Conservation (phyloP, 495 filamentous ascomycete species). For the Penicillium ochrochloron region DNA sequence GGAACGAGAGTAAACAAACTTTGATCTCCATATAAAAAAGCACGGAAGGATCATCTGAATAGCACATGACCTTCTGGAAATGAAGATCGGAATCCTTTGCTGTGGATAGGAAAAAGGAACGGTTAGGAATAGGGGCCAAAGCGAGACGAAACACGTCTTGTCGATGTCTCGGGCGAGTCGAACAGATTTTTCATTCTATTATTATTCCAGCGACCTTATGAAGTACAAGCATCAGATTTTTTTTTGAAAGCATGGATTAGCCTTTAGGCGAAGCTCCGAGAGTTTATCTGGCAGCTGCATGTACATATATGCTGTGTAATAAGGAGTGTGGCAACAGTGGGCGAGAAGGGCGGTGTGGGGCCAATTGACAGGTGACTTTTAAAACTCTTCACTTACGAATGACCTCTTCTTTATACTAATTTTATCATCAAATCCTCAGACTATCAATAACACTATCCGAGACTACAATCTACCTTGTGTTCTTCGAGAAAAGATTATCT, state of each 20-base stretch:
- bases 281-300: neutral
- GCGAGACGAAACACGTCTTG: neutral
- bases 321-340: neutral
- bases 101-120: neutral
- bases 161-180: neutral
- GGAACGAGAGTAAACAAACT: neutral
- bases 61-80: neutral
- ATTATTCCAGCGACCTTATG: neutral
- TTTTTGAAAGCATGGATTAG: neutral
- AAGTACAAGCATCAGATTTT: neutral
- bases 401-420: neutral
- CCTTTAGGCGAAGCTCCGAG: neutral
- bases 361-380: neutral
- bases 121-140: neutral
- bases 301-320: too few relatives aligned
- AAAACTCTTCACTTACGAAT: conserved; percentile 3
- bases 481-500: neutral
- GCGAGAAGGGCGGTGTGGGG: conserved; percentile 2
- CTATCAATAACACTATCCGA: neutral
- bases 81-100: neutral
- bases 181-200: neutral
- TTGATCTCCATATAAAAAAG: neutral
- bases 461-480: neutral
- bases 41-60: neutral
- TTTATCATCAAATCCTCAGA: neutral